Percentiles rank a stretch among this genome's conserved stretches.
These are phyloP conservation scores for Monosporascus sp. DNA, from an alignment of 2,329 filamentous ascomycete species.

Conservation along the genomic window DNA sequence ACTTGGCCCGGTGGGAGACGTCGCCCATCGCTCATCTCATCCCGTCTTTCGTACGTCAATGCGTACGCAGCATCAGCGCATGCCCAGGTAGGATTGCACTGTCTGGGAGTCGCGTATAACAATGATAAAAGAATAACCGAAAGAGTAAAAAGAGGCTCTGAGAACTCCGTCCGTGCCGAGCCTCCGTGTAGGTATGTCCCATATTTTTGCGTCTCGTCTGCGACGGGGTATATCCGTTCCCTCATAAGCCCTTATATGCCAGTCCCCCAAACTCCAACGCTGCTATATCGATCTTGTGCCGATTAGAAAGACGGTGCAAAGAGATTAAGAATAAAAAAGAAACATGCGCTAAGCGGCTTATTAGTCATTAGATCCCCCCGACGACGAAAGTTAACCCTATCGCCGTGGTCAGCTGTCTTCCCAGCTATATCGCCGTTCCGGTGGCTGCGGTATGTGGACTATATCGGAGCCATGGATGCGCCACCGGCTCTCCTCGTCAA, in stretches of 20 bases:
- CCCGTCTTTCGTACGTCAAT: too few relatives aligned
- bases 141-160: too few relatives aligned
- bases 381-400: too few relatives aligned
- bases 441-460: slow-evolving; percentile 27
- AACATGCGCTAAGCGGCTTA: not conserved
- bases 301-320: not conserved
- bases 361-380: too few relatives aligned
- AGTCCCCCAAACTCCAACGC: slow-evolving; percentile 14
- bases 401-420: slow-evolving; percentile 10
- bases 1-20: too few relatives aligned
- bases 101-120: too few relatives aligned
- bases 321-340: not conserved
- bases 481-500: slow-evolving; percentile 41
- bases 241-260: not conserved
- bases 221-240: not conserved
- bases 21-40: too few relatives aligned
- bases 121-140: not conserved
- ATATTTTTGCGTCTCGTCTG: not conserved
- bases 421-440: slow-evolving; percentile 28
- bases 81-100: too few relatives aligned
- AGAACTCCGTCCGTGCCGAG: not conserved
- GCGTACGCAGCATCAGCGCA: too few relatives aligned
- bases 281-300: slow-evolving; percentile 10
- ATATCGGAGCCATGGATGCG: slow-evolving; percentile 25
- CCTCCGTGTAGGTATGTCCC: not conserved